A percentile compares a stretch with the other conserved stretches of the same genome.
Conservation (phyloP, 2,329 filamentous ascomycete genomes). For the Talaromyces sp. region DNA sequence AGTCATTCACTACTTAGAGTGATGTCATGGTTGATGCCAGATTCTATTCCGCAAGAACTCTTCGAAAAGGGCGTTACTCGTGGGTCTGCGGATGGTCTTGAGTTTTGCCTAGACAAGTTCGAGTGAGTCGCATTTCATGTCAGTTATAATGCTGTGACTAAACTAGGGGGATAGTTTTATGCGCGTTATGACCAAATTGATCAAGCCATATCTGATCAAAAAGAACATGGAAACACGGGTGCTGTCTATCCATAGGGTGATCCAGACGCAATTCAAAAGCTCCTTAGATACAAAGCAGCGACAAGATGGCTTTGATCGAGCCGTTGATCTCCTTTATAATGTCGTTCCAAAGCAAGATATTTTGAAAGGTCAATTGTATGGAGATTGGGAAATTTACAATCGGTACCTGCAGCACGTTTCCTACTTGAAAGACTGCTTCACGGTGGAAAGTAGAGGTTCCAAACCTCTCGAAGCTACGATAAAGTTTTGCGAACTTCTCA, state of each 20-base stretch:
- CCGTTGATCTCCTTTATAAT: neutral
- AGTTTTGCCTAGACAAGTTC: neutral
- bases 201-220: neutral
- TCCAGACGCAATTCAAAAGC: constrained; percentile 5
- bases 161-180: neutral
- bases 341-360: neutral
- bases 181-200: neutral
- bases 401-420: neutral
- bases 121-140: neutral
- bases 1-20: neutral
- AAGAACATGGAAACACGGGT: neutral
- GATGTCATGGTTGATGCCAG: constrained; percentile 7
- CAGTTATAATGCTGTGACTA: neutral
- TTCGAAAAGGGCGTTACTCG: neutral
- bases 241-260: neutral
- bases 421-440: neutral
- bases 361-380: neutral
- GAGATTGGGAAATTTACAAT: neutral
- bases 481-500: neutral
- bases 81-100: neutral
- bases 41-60: neutral
- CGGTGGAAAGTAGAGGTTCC: neutral
- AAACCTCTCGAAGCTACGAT: neutral
- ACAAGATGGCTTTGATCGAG: neutral
- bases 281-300: neutral